A percentile compares a stretch with the other conserved stretches of the same genome.
Evolutionary conservation across 345 rosid species (phyloP).

Genomic region (Carallia brachiata): DNA sequence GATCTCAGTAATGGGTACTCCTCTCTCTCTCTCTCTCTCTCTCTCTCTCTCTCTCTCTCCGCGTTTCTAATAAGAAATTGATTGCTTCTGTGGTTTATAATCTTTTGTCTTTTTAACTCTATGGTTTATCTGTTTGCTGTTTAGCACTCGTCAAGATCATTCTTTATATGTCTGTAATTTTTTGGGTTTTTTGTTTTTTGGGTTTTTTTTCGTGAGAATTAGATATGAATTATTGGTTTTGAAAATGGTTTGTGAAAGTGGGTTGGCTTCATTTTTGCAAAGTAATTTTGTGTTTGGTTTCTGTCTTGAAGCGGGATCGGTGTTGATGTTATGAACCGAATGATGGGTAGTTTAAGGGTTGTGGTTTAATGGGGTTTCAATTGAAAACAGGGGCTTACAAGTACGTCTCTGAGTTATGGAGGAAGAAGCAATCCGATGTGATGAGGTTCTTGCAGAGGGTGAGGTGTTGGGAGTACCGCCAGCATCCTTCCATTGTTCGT

Average conservation of each 20-base stretch:
- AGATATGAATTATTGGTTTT: too few species aligned
- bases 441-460: slow-evolving; percentile 97
- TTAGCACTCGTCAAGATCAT: too few species aligned
- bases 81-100: too few species aligned
- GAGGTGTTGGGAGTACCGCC: slow-evolving; percentile 98
- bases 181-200: too few species aligned
- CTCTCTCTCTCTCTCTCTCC: neutral
- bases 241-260: too few species aligned
- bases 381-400: slow-evolving; percentile 71
- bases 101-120: neutral
- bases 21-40: too few species aligned
- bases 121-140: too few species aligned
- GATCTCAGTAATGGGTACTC: slow-evolving; percentile 18
- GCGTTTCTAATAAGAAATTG: neutral
- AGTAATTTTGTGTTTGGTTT: too few species aligned
- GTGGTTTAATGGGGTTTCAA: neutral
- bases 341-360: neutral
- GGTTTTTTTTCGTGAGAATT: too few species aligned
- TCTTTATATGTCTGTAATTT: too few species aligned
- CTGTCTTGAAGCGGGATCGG: too few species aligned
- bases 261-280: too few species aligned
- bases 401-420: slow-evolving; percentile 98
- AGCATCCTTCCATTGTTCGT: slow-evolving; percentile 90
- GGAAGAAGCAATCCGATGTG: slow-evolving; percentile 99
- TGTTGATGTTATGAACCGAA: neutral